Evolutionary conservation across 495 filamentous ascomycete genomes (phyloP).

Genomic region (Aspergillus avenaceus): DNA sequence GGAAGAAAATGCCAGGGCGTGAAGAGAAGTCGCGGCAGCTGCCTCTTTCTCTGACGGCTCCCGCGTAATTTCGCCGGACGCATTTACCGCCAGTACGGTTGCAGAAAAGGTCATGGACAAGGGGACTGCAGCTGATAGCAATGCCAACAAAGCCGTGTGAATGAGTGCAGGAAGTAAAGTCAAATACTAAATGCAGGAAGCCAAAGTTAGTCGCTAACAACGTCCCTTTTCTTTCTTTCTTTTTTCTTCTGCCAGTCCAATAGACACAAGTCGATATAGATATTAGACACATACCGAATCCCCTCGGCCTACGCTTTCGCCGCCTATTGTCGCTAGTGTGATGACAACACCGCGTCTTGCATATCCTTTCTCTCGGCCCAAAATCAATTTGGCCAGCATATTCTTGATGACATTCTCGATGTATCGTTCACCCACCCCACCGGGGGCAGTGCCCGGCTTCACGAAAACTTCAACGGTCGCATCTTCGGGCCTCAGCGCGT

Average conservation of each 20-base stretch:
- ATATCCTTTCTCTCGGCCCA: slow-evolving; percentile 33
- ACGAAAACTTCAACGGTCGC: slow-evolving; percentile 87
- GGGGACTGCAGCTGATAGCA: slow-evolving; percentile 72
- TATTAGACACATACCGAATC: slow-evolving; percentile 55
- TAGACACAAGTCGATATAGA: too few relatives aligned
- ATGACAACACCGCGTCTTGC: slow-evolving; percentile 40
- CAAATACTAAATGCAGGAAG: slow-evolving; percentile 55
- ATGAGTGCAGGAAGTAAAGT: slow-evolving; percentile 70
- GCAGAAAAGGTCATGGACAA: slow-evolving; percentile 66
- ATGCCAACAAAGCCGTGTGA: slow-evolving; percentile 67
- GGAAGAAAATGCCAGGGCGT: slow-evolving; percentile 74
- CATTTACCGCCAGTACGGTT: slow-evolving; percentile 56
- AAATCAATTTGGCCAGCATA: slow-evolving; percentile 27
- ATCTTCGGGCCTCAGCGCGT: slow-evolving; percentile 80
- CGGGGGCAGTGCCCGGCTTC: slow-evolving; percentile 60
- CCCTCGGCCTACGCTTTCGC: slow-evolving; percentile 65
- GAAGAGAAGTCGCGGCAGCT: slow-evolving; percentile 59
- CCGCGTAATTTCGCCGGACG: slow-evolving; percentile 44
- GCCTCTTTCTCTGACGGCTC: slow-evolving; percentile 55
- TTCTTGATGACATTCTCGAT: slow-evolving; percentile 29
- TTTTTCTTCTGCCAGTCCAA: too few relatives aligned
- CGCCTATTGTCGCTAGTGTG: slow-evolving; percentile 34
- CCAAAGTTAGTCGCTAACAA: slow-evolving; percentile 5
- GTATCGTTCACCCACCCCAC: slow-evolving; percentile 73
- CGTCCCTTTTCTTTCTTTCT: too few relatives aligned